Evolutionary conservation across 1,139 yeast species (phyloP), one percentile per base, ranked within the genome.

Genomic region (Starmera stellimalicola): DNA sequence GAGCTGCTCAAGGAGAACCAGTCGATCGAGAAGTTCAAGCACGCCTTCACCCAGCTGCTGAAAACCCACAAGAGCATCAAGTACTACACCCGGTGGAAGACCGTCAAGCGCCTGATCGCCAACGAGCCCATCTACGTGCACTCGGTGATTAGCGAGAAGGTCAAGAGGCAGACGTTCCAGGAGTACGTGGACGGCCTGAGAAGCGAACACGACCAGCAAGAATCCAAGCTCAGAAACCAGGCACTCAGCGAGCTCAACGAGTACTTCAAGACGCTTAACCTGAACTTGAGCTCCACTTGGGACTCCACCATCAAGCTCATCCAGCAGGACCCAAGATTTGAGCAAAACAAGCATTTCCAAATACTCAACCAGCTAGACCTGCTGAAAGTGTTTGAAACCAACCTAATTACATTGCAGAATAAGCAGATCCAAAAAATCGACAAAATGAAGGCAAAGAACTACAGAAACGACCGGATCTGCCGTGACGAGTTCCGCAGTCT

Each of bases 71-170:
- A 31, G 11, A 37, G 37, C 8, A 61, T 85, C 25, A 62, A 64
- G 26, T 65, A 73, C 40, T 70, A 66, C 38, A 75, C 94, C 0
- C 60, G 84, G 29, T 87, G 95, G 95, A 45, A 53, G 20, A 68
- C 78, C 0, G 63, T 73, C 2, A 70, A 68, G 40, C 60, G 58
- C 16, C 42, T 68, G 36, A 65, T 83, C 4, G 54, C 61, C 6
- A 76, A 77, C 33, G 93, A 82, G 46, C 76, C 88, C 0, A 70
- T 79, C 10, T 83, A 76, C 54, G 67, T 65, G 40, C 79, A 74
- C 45, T 64, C 83, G 3, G 71, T 77, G 20, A 65, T 80, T 25
- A 65, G 75, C 19, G 84, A 77, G 36, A 60, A 60, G 18, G 68
- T 76, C 34, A 73, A 77, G 33, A 64, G 62, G 27, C 62, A 62